Percentiles rank a stretch among this genome's conserved stretches.
Evolutionary conservation across 306 rosid genomes (phyloP).

Genomic region (Quercus suber): DNA sequence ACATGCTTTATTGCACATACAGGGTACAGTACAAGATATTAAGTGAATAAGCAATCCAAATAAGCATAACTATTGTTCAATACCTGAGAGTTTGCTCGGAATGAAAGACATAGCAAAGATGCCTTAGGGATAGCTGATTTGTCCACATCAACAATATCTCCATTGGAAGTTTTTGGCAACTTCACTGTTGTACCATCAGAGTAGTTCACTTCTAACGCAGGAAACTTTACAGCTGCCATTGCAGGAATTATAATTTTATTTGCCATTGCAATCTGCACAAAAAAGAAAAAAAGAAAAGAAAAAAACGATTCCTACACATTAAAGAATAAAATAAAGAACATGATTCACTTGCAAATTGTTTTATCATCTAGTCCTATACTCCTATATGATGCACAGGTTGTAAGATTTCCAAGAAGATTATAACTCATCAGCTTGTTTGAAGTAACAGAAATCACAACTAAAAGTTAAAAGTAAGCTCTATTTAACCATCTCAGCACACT

Average conservation of each 20-base stretch:
- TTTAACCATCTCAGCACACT: background rate
- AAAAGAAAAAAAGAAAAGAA: background rate
- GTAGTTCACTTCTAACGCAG: conserved; percentile 60
- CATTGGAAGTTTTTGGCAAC: conserved; percentile 54
- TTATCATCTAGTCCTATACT: too few species aligned
- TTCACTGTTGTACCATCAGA: conserved; percentile 55
- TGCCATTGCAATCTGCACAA: conserved; percentile 60
- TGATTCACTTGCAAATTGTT: background rate
- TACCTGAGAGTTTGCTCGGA: conserved; percentile 87
- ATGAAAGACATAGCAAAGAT: conserved; percentile 68
- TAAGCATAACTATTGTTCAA: conserved; percentile 10
- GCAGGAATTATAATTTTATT: conserved; percentile 78
- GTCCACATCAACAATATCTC: conserved; percentile 29
- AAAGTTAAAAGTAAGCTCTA: background rate
- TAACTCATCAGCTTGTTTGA: background rate
- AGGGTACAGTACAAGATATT: background rate
- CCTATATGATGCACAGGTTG: background rate
- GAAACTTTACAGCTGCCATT: conserved; percentile 65
- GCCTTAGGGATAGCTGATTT: conserved; percentile 49
- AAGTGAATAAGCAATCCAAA: background rate
- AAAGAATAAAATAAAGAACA: background rate
- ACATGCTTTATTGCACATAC: background rate
- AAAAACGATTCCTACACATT: background rate
- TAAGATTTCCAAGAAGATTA: background rate
- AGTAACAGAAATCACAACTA: background rate